Percentiles rank a stretch among this genome's conserved stretches.
Evolutionary conservation across 2,329 filamentous ascomycete species (phyloP).

Genomic region (Lachnellula willkommii): DNA sequence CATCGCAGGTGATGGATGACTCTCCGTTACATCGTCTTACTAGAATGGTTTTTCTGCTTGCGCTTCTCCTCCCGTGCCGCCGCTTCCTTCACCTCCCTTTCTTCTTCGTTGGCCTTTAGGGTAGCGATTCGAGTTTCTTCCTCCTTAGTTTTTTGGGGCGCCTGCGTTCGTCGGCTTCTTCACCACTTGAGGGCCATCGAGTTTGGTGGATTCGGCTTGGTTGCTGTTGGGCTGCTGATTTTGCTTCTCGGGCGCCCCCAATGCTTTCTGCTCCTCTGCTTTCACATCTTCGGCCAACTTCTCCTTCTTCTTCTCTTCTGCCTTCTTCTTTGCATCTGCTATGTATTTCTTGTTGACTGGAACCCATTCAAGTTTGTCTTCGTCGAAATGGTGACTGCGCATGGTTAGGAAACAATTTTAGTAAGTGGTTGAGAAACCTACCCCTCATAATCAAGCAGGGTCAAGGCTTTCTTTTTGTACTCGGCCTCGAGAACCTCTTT

Average conservation of each 20-base stretch:
- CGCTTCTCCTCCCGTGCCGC: not conserved
- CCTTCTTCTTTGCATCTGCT: not conserved
- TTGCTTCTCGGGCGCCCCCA: not conserved
- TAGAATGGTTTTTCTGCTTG: no score
- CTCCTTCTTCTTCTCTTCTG: not conserved
- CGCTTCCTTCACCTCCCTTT: not conserved
- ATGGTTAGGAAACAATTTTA: not conserved
- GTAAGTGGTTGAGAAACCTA: constrained; percentile 31
- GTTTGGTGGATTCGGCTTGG: not conserved
- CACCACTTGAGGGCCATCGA: not conserved
- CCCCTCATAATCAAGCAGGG: constrained; percentile 47
- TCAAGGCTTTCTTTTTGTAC: constrained; percentile 49
- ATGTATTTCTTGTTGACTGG: constrained; percentile 17
- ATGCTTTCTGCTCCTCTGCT: not conserved
- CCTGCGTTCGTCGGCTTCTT: constrained; percentile 1
- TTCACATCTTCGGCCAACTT: not conserved
- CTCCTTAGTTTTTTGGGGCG: constrained; percentile 1
- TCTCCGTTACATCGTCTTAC: no score
- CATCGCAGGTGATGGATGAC: no score
- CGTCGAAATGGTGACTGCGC: constrained; percentile 39
- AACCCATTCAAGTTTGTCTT: constrained; percentile 35
- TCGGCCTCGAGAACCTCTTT: constrained; percentile 53
- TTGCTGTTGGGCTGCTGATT: no score
- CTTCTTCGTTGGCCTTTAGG: not conserved
- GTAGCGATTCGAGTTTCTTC: constrained; percentile 7